Evolutionary conservation across 2,329 filamentous ascomycete genomes (phyloP), one percentile per base, ranked within the genome.

Genomic region (Trichoderma guizhouense): DNA sequence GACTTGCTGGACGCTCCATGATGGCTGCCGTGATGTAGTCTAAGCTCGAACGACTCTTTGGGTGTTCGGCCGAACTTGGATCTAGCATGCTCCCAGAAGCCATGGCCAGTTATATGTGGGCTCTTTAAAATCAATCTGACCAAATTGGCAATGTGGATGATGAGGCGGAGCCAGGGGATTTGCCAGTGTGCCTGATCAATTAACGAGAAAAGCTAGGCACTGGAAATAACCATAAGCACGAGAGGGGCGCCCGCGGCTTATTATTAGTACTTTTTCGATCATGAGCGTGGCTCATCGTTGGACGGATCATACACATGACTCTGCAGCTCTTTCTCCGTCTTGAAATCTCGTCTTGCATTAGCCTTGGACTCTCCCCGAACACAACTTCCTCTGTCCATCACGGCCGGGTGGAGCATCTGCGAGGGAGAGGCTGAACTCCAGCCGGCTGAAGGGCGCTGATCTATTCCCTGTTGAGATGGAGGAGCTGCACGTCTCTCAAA

Each of bases 11-110:
- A 36, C 73, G 60, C n/a, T 74, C 36, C 55, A 34, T 51, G 71
- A 74, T 70, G 11, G 70, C 55, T 24, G 62, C 65, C 12, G 62
- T 43, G 34, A 51, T 32, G 28, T 55, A 64, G 30, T 73, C 72
- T 24, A 63, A 61, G 58, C 71, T 72, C 5, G 61, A 61, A 32
- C 43, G 68, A 18, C 61, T 30, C 71, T 57, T 63, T 53, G 66
- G 24, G 21, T 58, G 58, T 30, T 43, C 67, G 14, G 72, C 74
- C 53, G 74, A 71, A 34, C 63, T 58, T 39, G 74, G 74, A 28
- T 74, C 72, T 30, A 74, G 69, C 43, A 74, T 72, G 24, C 58
- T 62, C 11, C 51, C 63, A 18, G 67, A 18, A 69, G 60, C 24
- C 71, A 72, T 72, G 65, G 21, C 51, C 24, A 53, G 43, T 51